Base-by-base conservation (phyloP, 2,329 filamentous ascomycete genomes). In the Thelonectria discophora region DNA sequence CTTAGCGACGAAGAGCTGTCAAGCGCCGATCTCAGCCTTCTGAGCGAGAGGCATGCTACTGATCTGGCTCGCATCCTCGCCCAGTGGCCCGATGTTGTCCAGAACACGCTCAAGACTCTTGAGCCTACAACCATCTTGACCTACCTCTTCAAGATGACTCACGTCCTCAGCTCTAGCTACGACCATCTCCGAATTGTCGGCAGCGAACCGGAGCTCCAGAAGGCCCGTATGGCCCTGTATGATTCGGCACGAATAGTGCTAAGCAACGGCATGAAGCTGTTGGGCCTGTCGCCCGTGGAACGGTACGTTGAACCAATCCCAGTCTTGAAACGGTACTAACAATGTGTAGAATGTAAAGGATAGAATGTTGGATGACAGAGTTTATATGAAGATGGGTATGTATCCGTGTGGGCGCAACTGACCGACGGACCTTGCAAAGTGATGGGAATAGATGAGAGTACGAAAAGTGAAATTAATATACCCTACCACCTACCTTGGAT, bases 71-170 rank as follows among this genome's bases (percentile, higher is more conserved):
- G 93, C 32, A 83, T 91, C 47, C 84, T 97, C n/a, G 85, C 89
- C 9, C 90, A 93, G 74, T 97, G 91, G 85, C 93, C 93, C 2
- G 93, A 96, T 71, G 90, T 93, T 5, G 88, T 96, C 60, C 82
- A 90, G 73, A 94, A 94, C 77, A 94, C 93, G 0, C 82, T 95
- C 70, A 92, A 91, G 82, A 96, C 92, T 0, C 84, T 93, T 20
- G 93, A 96, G 78, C 92, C 92, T 18, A 84, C 82, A 11, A 80
- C 78, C 8, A 75, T 78, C 58, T 74, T 80, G 65, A 80, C 78
- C n/a, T 79, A 94, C 75, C 82, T 95, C 46, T 95, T 94, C 83
- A 92, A 91, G 84, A 91, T 96, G 88, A 92, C 91, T 3, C 92
- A 96, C 77, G 82, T 87, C 24, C 78, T 96, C 56, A 93, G 89